phyloP scores from a whole-genome alignment of 2,329 filamentous ascomycete genomes.

The Colletotrichum abscissum region DNA sequence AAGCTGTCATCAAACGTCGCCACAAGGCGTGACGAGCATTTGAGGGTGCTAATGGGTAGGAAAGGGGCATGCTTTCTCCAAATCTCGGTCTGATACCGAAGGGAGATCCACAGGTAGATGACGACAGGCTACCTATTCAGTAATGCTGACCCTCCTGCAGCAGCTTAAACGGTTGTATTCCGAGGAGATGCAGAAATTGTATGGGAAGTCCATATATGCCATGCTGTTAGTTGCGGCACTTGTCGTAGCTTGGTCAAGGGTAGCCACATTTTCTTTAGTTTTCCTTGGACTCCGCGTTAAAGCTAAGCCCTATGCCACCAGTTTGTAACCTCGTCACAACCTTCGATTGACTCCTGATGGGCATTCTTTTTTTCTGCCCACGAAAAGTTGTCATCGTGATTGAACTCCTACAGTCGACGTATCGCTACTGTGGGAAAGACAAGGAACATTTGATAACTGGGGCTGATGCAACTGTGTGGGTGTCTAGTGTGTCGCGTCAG shows the following conservation, averaged over 20 bases:
- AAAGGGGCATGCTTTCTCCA: not conserved
- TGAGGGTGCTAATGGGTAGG: not conserved
- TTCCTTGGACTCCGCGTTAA: not conserved
- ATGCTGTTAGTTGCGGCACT: not conserved
- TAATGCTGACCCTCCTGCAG: not conserved
- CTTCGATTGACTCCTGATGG: not conserved
- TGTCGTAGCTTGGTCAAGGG: not conserved
- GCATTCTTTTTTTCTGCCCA: not conserved
- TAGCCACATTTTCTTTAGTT: not conserved
- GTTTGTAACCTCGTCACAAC: not conserved
- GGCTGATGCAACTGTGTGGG: slow-evolving; percentile 4
- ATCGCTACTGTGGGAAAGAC: not conserved
- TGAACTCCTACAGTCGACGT: not conserved
- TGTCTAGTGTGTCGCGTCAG: slow-evolving; percentile 23
- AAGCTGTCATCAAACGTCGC: not conserved
- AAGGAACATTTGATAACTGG: not conserved
- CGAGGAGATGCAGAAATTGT: not conserved
- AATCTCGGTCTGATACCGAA: slow-evolving; percentile 9
- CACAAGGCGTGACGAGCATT: slow-evolving; percentile 5
- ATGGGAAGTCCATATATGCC: not conserved
- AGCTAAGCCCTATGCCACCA: not conserved
- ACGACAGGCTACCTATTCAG: not conserved
- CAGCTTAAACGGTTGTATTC: not conserved
- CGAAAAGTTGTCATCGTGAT: not conserved
- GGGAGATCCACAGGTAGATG: not conserved